Conservation (phyloP, 768 basidiomycete species). For the Podaxis mareebaensis region DNA sequence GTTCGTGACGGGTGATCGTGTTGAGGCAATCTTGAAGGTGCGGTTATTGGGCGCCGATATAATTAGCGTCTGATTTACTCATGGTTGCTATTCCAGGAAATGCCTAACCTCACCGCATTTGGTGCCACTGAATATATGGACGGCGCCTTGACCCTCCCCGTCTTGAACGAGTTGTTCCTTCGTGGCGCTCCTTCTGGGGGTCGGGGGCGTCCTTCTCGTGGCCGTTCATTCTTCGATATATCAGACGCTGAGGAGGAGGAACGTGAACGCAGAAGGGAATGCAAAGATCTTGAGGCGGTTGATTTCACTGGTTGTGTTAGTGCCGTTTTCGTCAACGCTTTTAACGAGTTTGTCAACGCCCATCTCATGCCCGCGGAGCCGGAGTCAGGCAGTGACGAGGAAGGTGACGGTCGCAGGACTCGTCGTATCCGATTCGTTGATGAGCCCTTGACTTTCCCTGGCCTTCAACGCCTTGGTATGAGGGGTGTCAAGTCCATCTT, state of each 20-base stretch:
- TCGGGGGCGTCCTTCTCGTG: slow-evolving; percentile 67
- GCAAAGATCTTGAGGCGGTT: slow-evolving; percentile 80
- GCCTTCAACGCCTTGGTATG: slow-evolving; percentile 75
- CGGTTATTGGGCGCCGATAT: slow-evolving; percentile 20
- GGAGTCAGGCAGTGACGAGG: slow-evolving; percentile 45
- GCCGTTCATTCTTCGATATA: slow-evolving; percentile 50
- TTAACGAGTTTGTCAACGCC: slow-evolving; percentile 78
- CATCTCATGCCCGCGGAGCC: slow-evolving; percentile 52
- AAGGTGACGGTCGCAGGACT: slow-evolving; percentile 31
- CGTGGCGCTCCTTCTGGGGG: slow-evolving; percentile 75
- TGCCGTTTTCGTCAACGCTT: slow-evolving; percentile 82
- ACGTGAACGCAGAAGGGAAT: slow-evolving; percentile 69
- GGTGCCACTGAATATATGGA: slow-evolving; percentile 99
- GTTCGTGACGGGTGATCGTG: slow-evolving; percentile 89
- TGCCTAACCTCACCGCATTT: slow-evolving; percentile 81
- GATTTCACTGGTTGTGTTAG: slow-evolving; percentile 97
- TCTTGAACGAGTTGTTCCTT: slow-evolving; percentile 88
- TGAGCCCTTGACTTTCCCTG: slow-evolving; percentile 63
- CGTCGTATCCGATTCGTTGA: slow-evolving; percentile 39
- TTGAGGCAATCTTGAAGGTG: slow-evolving; percentile 78
- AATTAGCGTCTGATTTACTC: slow-evolving; percentile 15
- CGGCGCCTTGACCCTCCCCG: slow-evolving; percentile 79
- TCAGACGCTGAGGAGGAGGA: slow-evolving; percentile 76
- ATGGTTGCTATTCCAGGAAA: slow-evolving; percentile 57
- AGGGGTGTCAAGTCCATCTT: slow-evolving; percentile 81